Conservation (phyloP, 352 stramenopile species). For the Globisporangium heterothallicum region DNA sequence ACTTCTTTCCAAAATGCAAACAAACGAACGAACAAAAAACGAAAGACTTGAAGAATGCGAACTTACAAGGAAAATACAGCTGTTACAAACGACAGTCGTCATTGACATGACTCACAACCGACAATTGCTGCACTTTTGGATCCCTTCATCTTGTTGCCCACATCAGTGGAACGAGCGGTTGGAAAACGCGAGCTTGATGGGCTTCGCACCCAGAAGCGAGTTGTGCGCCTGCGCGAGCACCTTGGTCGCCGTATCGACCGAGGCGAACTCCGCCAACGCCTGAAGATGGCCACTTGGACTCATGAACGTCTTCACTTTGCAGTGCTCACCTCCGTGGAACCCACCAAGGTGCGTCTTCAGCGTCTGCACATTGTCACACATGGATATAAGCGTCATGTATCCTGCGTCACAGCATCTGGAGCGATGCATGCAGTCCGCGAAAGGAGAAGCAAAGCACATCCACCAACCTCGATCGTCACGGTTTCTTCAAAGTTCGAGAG, state of each 20-base stretch:
- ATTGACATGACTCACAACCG: neutral
- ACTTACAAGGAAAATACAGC: neutral
- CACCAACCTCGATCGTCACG: slow-evolving; percentile 22
- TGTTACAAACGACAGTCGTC: neutral
- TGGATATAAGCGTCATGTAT: neutral
- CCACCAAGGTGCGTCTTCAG: slow-evolving; percentile 28
- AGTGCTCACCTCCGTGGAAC: slow-evolving; percentile 36
- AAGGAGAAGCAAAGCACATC: too few relatives aligned
- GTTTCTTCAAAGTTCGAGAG: slow-evolving; percentile 53
- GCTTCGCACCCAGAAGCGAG: slow-evolving; percentile 21
- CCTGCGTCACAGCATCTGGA: too few relatives aligned
- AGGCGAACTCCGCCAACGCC: slow-evolving; percentile 45
- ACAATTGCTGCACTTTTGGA: neutral
- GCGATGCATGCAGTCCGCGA: too few relatives aligned
- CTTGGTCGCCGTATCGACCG: slow-evolving; percentile 44
- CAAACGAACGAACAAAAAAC: too few relatives aligned
- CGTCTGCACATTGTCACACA: slow-evolving; percentile 15
- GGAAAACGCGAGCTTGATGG: slow-evolving; percentile 59
- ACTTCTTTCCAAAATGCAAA: too few relatives aligned
- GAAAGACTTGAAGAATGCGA: too few relatives aligned
- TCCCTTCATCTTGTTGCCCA: too few relatives aligned
- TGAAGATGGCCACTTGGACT: slow-evolving; percentile 45
- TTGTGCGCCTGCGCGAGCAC: slow-evolving; percentile 53
- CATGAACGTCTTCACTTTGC: slow-evolving; percentile 40
- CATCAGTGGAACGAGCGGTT: slow-evolving; percentile 38